Base-by-base conservation (phyloP, 2,329 filamentous ascomycete species). In the Achaetomium macrosporum region DNA sequence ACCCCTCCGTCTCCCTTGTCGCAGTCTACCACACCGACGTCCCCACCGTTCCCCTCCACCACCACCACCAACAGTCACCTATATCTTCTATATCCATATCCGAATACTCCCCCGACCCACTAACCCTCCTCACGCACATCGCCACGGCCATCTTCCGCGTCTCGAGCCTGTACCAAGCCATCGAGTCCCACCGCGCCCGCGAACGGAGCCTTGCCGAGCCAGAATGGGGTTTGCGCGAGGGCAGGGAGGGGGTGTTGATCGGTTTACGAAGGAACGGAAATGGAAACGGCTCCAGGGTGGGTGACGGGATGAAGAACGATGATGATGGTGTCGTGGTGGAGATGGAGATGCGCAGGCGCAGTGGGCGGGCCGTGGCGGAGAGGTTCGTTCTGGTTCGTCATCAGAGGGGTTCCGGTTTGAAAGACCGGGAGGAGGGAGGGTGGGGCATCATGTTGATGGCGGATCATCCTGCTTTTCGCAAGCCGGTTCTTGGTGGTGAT, bases 271-370 rank as follows among this genome's bases (percentile, higher is more conserved):
- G 31, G 3, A 5, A 11, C 8, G 12, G 35, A 12, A 29, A 5
- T 2, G 19, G 30, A 10, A 17, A 37, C 2, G 1, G 62, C n/a
- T n/a, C n/a, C n/a, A 61, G 6, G 66, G 64, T n/a, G n/a, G n/a
- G n/a, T n/a, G 36, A 59, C 19, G 33, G 60, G 61, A 11, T 35
- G 10, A 35, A n/a, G 15, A 50, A 53, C 15, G 54, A 54, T 7
- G 57, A 59, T 10, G 72, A 73, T 1, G 86, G 81, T 0, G 67
- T 92, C 0, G 88, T 95, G 1, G 68, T 96, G 7, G 84, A 89
- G 63, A 87, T 95, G 79, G 92, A 99, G 69, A 81, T 96, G 61
- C 79, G 93, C 11, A 77, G 92, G 51, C 86, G 90, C 62, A 92
- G 87, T 62, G 91, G 92, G 0, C 77, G 90, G 5, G 82, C 85